These are phyloP conservation scores for Aphanomyces astaci DNA, from an alignment of 352 stramenopile species.

Conservation along the genomic window DNA sequence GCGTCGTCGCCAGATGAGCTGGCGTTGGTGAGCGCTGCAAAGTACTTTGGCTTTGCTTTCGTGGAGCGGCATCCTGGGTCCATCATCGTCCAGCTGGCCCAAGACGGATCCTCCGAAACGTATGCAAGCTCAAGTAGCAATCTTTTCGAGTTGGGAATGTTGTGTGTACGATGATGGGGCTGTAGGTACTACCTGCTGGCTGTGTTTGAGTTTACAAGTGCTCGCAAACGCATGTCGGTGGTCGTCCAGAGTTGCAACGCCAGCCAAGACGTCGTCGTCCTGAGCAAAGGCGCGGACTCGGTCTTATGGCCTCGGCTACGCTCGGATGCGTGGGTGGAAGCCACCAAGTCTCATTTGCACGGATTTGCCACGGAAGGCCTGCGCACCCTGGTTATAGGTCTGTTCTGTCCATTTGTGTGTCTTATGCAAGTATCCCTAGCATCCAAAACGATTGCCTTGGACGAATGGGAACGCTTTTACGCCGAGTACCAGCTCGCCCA, in stretches of 20 bases:
- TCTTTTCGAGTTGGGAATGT: too few species aligned
- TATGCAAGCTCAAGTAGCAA: background rate
- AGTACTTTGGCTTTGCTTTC: conserved; percentile 83
- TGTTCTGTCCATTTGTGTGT: too few species aligned
- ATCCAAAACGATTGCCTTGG: conserved; percentile 44
- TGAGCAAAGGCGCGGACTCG: conserved; percentile 78
- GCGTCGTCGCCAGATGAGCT: conserved; percentile 86
- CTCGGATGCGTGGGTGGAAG: conserved; percentile 29
- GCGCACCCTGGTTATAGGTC: conserved; percentile 74
- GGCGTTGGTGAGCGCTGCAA: conserved; percentile 74
- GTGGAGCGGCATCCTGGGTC: conserved; percentile 55
- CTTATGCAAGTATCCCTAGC: too few species aligned
- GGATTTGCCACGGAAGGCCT: conserved; percentile 79
- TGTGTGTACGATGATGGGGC: too few species aligned
- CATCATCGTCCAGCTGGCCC: conserved; percentile 55
- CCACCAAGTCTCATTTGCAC: conserved; percentile 65
- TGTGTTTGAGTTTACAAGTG: conserved; percentile 91
- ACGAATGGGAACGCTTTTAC: conserved; percentile 64
- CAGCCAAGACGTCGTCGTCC: conserved; percentile 54
- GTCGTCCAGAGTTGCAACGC: conserved; percentile 59
- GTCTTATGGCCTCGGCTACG: conserved; percentile 76
- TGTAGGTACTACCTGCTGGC: conserved; percentile 85
- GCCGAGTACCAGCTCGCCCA: conserved; percentile 49
- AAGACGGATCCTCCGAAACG: conserved; percentile 38
- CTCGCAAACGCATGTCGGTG: conserved; percentile 80